phyloP scores from a whole-genome alignment of 169 alveolate genomes.

The Plasmodium fragile region DNA sequence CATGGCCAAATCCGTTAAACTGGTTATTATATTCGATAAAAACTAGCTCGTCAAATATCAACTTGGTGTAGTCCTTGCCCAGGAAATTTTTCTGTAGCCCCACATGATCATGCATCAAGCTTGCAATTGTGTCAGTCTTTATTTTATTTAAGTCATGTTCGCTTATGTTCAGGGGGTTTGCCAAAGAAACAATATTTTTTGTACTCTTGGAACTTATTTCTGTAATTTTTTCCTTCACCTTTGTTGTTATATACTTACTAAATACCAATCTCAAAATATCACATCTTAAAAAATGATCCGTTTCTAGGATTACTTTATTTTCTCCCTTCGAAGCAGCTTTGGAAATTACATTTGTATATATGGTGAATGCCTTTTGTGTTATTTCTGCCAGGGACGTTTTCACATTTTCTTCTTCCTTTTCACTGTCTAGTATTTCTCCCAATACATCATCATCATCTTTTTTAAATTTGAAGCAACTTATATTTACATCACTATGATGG shows the following conservation, averaged over 20 bases:
- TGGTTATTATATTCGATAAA: constrained; percentile 76
- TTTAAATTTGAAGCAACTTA: constrained; percentile 58
- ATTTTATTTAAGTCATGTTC: constrained; percentile 65
- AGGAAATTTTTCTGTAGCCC: constrained; percentile 64
- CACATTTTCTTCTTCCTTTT: constrained; percentile 57
- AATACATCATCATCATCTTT: constrained; percentile 74
- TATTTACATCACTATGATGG: constrained; percentile 19
- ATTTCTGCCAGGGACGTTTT: constrained; percentile 18
- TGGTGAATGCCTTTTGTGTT: constrained; percentile 53
- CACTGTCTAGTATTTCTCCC: constrained; percentile 75
- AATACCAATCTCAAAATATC: constrained; percentile 57
- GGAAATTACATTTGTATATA: constrained; percentile 49
- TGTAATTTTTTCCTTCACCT: constrained; percentile 33
- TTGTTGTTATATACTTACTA: constrained; percentile 32
- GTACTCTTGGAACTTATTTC: constrained; percentile 66
- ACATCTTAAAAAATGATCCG: constrained; percentile 73
- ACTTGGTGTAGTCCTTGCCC: constrained; percentile 33
- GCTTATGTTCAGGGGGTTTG: constrained; percentile 70
- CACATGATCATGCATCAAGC: constrained; percentile 52
- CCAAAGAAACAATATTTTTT: constrained; percentile 54
- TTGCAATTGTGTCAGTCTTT: constrained; percentile 56
- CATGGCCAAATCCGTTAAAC: constrained; percentile 67
- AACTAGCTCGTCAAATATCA: constrained; percentile 55
- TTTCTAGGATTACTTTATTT: constrained; percentile 27
- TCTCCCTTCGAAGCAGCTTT: constrained; percentile 50